Evolutionary conservation across 352 stramenopile species (phyloP), one percentile per base, ranked within the genome.

Genomic region (Globisporangium viniferum): DNA sequence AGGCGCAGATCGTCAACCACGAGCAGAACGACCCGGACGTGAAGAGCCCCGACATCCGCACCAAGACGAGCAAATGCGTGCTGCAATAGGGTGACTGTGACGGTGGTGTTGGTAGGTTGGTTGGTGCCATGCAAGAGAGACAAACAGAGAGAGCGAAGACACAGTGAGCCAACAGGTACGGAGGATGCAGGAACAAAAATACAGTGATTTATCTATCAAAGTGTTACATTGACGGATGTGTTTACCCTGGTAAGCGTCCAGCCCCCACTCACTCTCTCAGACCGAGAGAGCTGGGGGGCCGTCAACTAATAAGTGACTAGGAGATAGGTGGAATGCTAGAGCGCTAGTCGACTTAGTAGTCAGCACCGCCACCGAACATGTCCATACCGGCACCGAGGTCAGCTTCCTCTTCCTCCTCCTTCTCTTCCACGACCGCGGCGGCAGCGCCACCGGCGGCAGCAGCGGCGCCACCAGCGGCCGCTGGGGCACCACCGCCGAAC

Each of bases 1-100:
- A 91, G 53, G 93, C 93, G 5, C 87, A 93, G 70, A 98, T 98
- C 67, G 74, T 98, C 62, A 97, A 98, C 73, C 90, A 98, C 77
- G 78, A 94, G 56, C 86, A 96, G 69, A 79, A 98, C 76, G 93
- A 98, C 68, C 80, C 89, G 8, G 84, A 92, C 60, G 88, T 98
- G 44, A 94, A 97, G 74, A 86, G 71, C 18, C 76, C 85, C 2
- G 86, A 92, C 70, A 88, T 92, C 33, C 81, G 82, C 57, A 46
- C 68, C 20, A 77, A 77, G 33, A 77, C 77, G 49, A 62, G 59
- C 54, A 81, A 87, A 64, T 95, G 88, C 73, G 63, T 35, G 59
- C 62, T 95, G 33, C 84, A 93, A 46, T 89, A 33, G 31, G 31
- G 31, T 6, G 31, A 33, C 31, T 33, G 31, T 33, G 31, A 33